Evolutionary conservation across 2,329 filamentous ascomycete species (phyloP), one percentile per base, ranked within the genome.

Genomic region (Incumbomyces lentus): DNA sequence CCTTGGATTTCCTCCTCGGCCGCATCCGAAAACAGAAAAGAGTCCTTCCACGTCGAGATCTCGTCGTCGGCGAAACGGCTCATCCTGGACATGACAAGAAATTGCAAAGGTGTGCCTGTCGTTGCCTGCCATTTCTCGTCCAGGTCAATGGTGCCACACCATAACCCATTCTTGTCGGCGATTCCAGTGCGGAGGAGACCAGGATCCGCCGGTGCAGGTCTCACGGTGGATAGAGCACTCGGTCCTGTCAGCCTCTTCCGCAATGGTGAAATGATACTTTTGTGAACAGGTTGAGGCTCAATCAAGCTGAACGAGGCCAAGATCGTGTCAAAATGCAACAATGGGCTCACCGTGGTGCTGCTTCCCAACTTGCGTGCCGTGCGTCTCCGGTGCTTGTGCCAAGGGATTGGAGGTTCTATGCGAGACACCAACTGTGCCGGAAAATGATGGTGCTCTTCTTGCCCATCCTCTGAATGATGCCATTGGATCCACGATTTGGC

Each of bases 81-180:
- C 13, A 57, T 48, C 42, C 49, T 46, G 6, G 55, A 57, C 53
- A 57, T 50, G 47, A 57, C 39, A 40, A 57, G 44, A 36, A 57
- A 57, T 17, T 54, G 46, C 11, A 57, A 37, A 3, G 53, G 50
- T 32, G 37, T 39, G 11, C 49, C 52, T 17, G 50, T 50, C 26
- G 40, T 40, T 11, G 26, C 29, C 46, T 49, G 51, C 49, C 50
- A 57, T 13, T 34, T 39, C 16, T 40, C 43, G 29, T 55, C 50
- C n/a, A 57, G 52, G 31, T 57, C 52, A 16, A 57, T 55, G 6
- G 55, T 57, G 13, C 55, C 55, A 45, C 55, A 57, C 55, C 55
- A 57, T n/a, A 44, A 26, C 19, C 49, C 53, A 33, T 54, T 47
- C 7, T 42, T 31, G 44, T 57, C 55, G 19, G 50, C 52, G 34